Percentiles rank a stretch among this genome's conserved stretches.
Conservation (phyloP, 1,284 basidiomycete genomes). For the Cystobasidiaceae sp. region DNA sequence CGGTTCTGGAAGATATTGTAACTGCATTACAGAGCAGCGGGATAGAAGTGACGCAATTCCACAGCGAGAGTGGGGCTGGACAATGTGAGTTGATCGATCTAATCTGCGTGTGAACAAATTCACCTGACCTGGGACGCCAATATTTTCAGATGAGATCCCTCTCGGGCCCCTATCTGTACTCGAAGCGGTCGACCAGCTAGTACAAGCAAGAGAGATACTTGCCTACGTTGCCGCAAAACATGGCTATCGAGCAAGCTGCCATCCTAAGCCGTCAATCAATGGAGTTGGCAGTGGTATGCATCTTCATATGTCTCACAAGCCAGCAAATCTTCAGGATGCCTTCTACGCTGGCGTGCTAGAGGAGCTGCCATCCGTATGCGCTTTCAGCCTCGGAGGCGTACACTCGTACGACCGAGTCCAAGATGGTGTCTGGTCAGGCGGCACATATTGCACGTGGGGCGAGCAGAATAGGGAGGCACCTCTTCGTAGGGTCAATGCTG, state of each 20-base stretch:
- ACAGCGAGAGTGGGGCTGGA: conserved; percentile 62
- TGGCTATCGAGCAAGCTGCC: conserved; percentile 60
- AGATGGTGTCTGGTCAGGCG: conserved; percentile 65
- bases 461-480: conserved; percentile 63
- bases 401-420: conserved; percentile 57
- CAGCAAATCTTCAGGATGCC: conserved; percentile 45
- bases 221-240: conserved; percentile 60
- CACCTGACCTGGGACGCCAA: too few species aligned
- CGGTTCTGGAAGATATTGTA: conserved; percentile 56
- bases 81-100: conserved; percentile 50
- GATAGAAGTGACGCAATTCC: conserved; percentile 57
- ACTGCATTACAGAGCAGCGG: conserved; percentile 51
- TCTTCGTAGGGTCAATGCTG: conserved; percentile 54
- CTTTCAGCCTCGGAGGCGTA: conserved; percentile 57
- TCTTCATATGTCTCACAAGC: conserved; percentile 59
- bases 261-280: conserved; percentile 50
- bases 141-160: conserved; percentile 11
- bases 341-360: conserved; percentile 56
- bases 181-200: conserved; percentile 61
- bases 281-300: conserved; percentile 59
- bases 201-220: conserved; percentile 63
- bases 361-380: conserved; percentile 56
- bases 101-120: too few species aligned
- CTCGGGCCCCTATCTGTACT: conserved; percentile 50
- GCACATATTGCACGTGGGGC: conserved; percentile 64